These are phyloP conservation scores for Penicillium lagena DNA, from an alignment of 495 filamentous ascomycete species.

Conservation along the genomic window DNA sequence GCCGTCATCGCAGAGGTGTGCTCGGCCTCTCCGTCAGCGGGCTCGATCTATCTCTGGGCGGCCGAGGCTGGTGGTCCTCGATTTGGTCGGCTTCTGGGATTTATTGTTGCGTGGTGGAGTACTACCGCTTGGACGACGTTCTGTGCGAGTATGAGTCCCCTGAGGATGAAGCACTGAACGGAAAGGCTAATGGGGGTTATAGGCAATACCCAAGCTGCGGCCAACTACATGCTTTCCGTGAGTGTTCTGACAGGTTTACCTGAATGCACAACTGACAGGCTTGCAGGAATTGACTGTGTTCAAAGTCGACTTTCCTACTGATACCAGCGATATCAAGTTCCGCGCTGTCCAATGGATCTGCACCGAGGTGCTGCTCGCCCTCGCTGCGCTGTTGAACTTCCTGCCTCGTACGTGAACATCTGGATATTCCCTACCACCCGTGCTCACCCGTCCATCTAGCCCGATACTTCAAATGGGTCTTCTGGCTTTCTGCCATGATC, in stretches of 20 bases:
- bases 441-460: constrained; percentile 12
- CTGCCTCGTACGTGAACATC: constrained; percentile 29
- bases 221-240: constrained; percentile 50
- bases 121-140: constrained; percentile 56
- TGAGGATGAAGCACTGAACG: neutral
- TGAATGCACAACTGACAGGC: neutral
- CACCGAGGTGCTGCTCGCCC: constrained; percentile 41
- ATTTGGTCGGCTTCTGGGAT: constrained; percentile 46
- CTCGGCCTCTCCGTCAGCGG: constrained; percentile 48
- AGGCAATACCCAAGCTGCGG: constrained; percentile 45
- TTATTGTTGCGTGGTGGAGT: constrained; percentile 55
- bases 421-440: too few species aligned
- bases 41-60: constrained; percentile 53
- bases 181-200: neutral
- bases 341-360: constrained; percentile 51
- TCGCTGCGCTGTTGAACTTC: constrained; percentile 39
- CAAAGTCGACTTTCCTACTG: constrained; percentile 41
- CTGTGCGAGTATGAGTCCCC: constrained; percentile 28
- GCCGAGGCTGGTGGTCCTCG: constrained; percentile 48
- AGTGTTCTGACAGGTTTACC: neutral
- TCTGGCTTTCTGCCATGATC: constrained; percentile 40
- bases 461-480: constrained; percentile 38
- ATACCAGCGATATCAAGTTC: constrained; percentile 42
- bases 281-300: constrained; percentile 47
- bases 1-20: constrained; percentile 52